Evolutionary conservation across 2,329 filamentous ascomycete species (phyloP), one percentile per base, ranked within the genome.

Genomic region (Fusarium scirpi): DNA sequence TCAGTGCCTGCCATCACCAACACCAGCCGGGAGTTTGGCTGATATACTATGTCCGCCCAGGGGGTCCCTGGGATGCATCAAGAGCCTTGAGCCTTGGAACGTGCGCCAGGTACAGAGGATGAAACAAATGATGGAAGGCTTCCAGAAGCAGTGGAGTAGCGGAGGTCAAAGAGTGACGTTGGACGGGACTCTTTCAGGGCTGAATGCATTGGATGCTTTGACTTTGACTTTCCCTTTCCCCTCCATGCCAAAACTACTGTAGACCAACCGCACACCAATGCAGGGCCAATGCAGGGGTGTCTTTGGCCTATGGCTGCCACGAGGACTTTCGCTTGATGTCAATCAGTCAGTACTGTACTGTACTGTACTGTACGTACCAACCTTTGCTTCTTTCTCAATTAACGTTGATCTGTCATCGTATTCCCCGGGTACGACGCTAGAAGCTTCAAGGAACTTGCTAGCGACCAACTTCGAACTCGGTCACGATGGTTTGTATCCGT

Each of bases 61-160:
- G 27, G 70, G 52, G 62, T 59, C 69, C 72, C 69, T 65, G 55
- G 59, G 58, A 53, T 52, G 52, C 57, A 57, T 49, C 47, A 32
- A 32, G 51, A 52, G 52, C 48, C 43, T 45, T 54, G 40, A n/a
- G 51, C 70, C 57, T 51, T 71, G 62, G 65, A 46, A 54, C 67
- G 41, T 67, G 69, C 71, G 70, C 65, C 57, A 68, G 58, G 73
- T 67, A 56, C 57, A 65, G 57, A 70, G 69, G 69, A 71, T 74
- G 70, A 72, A 75, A 75, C 73, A 75, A 69, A 58, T 57, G 22
- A 76, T 73, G 55, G 74, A 76, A 76, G 65, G 48, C 68, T 76
- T 76, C 74, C 68, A 76, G 74, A 76, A 76, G 73, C 60, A 74
- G 73, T 75, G 73, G 73, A 67, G 58, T 41, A 58, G 25, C 49